Conservation (phyloP, 108 stramenopile genomes). For the Cyclotella choctawhatcheeana region DNA sequence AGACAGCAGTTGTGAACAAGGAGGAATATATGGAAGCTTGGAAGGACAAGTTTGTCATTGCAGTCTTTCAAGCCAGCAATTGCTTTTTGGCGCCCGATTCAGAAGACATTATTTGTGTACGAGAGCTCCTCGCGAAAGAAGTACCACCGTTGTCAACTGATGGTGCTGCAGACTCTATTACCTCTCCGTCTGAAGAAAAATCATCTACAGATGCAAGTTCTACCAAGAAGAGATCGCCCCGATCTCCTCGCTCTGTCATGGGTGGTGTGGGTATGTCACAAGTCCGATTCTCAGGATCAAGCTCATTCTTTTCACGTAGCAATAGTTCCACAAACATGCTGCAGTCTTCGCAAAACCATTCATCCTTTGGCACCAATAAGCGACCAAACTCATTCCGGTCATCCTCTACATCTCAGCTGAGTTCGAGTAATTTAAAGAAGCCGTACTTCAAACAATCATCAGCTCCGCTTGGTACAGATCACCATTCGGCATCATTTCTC, state of each 20-base stretch:
- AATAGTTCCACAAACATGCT: conserved; percentile 8
- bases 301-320: conserved; percentile 37
- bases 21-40: conserved; percentile 35
- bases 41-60: conserved; percentile 37
- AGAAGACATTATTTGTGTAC: conserved; percentile 29
- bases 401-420: not conserved
- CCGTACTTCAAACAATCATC: conserved; percentile 41
- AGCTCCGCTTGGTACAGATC: not conserved
- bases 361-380: too few species aligned
- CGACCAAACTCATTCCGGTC: too few species aligned
- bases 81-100: conserved; percentile 38
- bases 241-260: conserved; percentile 45
- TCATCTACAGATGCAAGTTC: not conserved
- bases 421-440: conserved; percentile 14
- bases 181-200: conserved; percentile 10
- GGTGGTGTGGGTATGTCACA: conserved; percentile 23
- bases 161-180: not conserved
- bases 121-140: conserved; percentile 33
- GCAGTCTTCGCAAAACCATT: conserved; percentile 20
- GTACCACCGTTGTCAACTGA: not conserved
- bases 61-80: conserved; percentile 36
- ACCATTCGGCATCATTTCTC: not conserved
- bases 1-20: not conserved
- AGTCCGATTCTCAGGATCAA: conserved; percentile 14
- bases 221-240: conserved; percentile 23